Base-by-base conservation (phyloP, 352 stramenopile species). In the Phytophthora lateralis region DNA sequence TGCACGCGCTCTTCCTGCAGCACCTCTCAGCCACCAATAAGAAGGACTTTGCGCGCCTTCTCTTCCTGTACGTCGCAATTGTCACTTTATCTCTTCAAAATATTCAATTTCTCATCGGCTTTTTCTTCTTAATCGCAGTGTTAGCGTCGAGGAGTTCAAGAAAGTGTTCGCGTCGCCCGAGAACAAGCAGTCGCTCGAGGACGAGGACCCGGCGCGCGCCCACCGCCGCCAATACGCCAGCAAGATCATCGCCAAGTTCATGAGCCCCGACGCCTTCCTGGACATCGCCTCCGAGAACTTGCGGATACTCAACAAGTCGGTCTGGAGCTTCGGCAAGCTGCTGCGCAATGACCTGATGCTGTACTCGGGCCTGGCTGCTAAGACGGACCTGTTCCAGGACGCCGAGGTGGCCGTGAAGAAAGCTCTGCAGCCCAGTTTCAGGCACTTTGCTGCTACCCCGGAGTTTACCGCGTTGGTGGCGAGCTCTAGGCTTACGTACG, bases 71-170 rank as follows among this genome's bases (percentile, higher is more conserved):
- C 46, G 76, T 80, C 18, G 14, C 14, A 55, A 12, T 43, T 38
- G 17, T 20, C 26, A 11, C 15, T 17, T 29, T 5, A 35, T 35
- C 6, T 9, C 60, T 29, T 44, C 5, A 2, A 35, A 35, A 34
- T 54, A 35, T 55, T 4, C 26, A 10, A 6, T 27, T 54, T 54
- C 38, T 44, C n/a, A 44, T 9, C 18, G 17, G 2, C 15, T 39
- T 34, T 42, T 11, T 18, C 21, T 27, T 43, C 8, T 3, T 15
- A 1, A 0, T 26, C 8, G 18, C 39, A 45, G 39, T n/a, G 86
- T 95, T 55, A 93, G 84, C 41, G 86, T 95, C 4, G 86, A 95
- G 20, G 86, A 95, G 63, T 95, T 93, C 71, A 95, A 95, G 73
- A 91, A 91, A 46, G 72, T 92, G 7, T 63, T 91, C 44, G 63